Base-by-base conservation (phyloP, 306 rosid species). In the Datisca glomerata region DNA sequence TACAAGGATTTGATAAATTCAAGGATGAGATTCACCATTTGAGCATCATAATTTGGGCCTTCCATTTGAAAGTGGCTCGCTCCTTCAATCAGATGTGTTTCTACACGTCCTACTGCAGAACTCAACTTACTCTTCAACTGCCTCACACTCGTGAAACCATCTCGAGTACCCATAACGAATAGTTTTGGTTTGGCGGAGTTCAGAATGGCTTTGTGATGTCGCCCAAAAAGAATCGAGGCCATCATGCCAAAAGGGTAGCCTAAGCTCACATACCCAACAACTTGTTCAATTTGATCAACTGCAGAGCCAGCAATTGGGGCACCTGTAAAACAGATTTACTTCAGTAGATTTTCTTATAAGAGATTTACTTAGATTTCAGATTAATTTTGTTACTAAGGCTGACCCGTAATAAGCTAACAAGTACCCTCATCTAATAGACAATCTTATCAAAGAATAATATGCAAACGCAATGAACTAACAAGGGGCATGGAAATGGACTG, bases 301-400 rank as follows among this genome's bases (percentile, higher is more conserved):
- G 98, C 78, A 21, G 94, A 80, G n/a, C 98, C 96, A 13, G 98
- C 80, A 54, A 84, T 75, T 11, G 95, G 98, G 3, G 93, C 95
- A 16, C 98, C 98, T 91, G 75, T 25, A 49, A 53, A 24, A 28
- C 38, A 39, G 3, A 37, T 8, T 12, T 23, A 23, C 24, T 4
- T 4, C 12, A n/a, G n/a, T n/a, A n/a, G n/a, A n/a, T n/a, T n/a
- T n/a, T n/a, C n/a, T n/a, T n/a, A n/a, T n/a, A n/a, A n/a, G n/a
- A n/a, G n/a, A n/a, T n/a, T n/a, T n/a, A 37, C 5, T 21, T 1
- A 25, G 20, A 14, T n/a, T 35, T 15, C 7, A 24, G 10, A 17
- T 18, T 47, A 32, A 21, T 47, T 29, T 19, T n/a, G n/a, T n/a
- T n/a, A n/a, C n/a, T n/a, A n/a, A n/a, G n/a, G n/a, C n/a, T n/a